Evolutionary conservation across 352 stramenopile genomes (phyloP).

Genomic region (Globisporangium okanoganense): DNA sequence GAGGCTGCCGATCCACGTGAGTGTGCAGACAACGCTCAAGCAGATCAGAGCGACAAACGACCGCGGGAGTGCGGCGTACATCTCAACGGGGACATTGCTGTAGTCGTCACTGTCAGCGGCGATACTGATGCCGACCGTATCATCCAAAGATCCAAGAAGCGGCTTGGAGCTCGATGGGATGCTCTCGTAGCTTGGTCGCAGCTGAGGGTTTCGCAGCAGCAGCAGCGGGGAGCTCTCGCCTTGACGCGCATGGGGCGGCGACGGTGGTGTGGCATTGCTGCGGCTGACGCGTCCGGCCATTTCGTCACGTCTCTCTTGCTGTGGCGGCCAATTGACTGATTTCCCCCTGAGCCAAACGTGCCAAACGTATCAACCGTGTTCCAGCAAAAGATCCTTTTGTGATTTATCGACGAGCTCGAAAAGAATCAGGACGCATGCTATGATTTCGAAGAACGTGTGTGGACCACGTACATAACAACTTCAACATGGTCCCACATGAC

Average conservation of each 20-base stretch:
- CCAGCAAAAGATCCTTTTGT: not conserved
- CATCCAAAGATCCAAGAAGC: not conserved
- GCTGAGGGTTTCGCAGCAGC: not conserved
- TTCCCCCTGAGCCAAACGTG: too few species aligned
- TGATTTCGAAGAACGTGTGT: too few species aligned
- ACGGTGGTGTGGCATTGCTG: not conserved
- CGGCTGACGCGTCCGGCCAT: too few species aligned
- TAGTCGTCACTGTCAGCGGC: not conserved
- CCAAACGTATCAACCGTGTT: not conserved
- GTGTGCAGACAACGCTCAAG: slow-evolving; percentile 36
- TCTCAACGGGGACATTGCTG: not conserved
- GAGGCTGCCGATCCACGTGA: slow-evolving; percentile 51
- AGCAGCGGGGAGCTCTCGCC: slow-evolving; percentile 12
- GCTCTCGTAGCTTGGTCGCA: slow-evolving; percentile 4
- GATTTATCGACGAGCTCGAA: too few species aligned
- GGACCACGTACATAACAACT: too few species aligned
- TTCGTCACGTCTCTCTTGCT: not conserved
- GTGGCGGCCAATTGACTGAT: not conserved
- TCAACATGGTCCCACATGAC: too few species aligned
- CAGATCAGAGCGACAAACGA: slow-evolving; percentile 48
- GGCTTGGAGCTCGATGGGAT: not conserved
- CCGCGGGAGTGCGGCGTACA: slow-evolving; percentile 27
- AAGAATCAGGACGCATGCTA: too few species aligned
- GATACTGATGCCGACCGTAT: not conserved
- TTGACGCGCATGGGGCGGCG: not conserved